Evolutionary conservation across 2,329 filamentous ascomycete genomes (phyloP).

Genomic region (Calonectria pauciramosa): DNA sequence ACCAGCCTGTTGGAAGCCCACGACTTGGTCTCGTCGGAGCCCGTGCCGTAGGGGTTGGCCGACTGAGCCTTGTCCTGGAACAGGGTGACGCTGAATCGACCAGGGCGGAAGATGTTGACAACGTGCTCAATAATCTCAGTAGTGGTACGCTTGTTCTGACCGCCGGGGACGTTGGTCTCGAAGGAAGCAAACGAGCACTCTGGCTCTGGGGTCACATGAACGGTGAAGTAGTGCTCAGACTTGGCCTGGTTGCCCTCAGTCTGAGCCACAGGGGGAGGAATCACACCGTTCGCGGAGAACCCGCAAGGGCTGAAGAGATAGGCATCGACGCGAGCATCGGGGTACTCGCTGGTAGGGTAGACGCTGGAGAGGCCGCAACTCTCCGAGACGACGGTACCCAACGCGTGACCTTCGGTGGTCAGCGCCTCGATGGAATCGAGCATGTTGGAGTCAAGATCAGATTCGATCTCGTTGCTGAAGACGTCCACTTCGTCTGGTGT

Average conservation of each 20-base stretch:
- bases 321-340: constrained; percentile 92
- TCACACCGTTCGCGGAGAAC: constrained; percentile 96
- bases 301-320: constrained; percentile 98
- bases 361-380: constrained; percentile 89
- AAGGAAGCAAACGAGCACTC: constrained; percentile 98
- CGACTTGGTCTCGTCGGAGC: constrained; percentile 55
- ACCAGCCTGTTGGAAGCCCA: constrained; percentile 67
- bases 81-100: constrained; percentile 96
- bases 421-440: constrained; percentile 77
- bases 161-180: constrained; percentile 95
- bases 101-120: constrained; percentile 94
- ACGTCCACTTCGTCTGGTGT: constrained; percentile 79
- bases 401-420: constrained; percentile 92
- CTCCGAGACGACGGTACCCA: constrained; percentile 93
- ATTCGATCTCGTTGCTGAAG: constrained; percentile 77
- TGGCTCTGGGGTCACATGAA: constrained; percentile 97
- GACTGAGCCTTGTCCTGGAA: constrained; percentile 86
- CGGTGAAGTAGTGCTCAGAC: constrained; percentile 93
- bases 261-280: constrained; percentile 72
- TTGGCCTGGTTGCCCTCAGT: constrained; percentile 60
- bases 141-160: constrained; percentile 88
- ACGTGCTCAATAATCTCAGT: constrained; percentile 94
- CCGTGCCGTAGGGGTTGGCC: constrained; percentile 57
- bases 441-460: constrained; percentile 67
- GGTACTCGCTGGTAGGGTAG: constrained; percentile 88